phyloP scores from a whole-genome alignment of 805 yeast genomes.

The Dipodascus geniculatus region DNA sequence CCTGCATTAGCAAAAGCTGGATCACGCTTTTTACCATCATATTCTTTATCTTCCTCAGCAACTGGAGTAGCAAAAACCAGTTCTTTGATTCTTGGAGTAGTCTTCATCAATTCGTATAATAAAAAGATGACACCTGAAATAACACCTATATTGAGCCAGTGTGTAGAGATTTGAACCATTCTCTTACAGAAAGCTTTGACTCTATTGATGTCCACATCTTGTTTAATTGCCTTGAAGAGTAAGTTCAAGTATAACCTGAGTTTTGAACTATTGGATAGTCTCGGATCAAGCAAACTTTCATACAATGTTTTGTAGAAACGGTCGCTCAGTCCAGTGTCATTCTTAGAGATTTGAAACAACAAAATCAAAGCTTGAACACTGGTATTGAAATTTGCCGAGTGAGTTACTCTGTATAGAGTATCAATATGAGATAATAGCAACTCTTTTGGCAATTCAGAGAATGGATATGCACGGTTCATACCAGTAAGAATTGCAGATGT shows the following conservation, averaged over 20 bases:
- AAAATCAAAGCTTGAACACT: conserved; percentile 84
- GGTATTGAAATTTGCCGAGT: conserved; percentile 87
- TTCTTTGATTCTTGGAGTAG: conserved; percentile 54
- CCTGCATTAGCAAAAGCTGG: conserved; percentile 87
- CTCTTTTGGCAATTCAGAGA: conserved; percentile 57
- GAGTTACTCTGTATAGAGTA: conserved; percentile 80
- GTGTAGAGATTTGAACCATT: conserved; percentile 69
- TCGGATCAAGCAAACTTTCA: conserved; percentile 76
- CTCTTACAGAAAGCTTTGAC: conserved; percentile 86
- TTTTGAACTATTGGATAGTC: conserved; percentile 78
- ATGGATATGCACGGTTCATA: conserved; percentile 91
- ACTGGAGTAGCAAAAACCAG: conserved; percentile 40
- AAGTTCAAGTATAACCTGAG: conserved; percentile 86
- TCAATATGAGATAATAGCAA: conserved; percentile 65
- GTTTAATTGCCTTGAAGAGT: conserved; percentile 69
- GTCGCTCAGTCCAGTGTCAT: conserved; percentile 31
- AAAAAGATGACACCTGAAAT: conserved; percentile 73
- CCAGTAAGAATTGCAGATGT: conserved; percentile 91
- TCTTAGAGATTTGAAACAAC: conserved; percentile 64
- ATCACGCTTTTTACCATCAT: conserved; percentile 84
- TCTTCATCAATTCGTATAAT: conserved; percentile 47
- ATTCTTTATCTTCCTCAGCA: conserved; percentile 26
- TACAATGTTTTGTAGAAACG: conserved; percentile 81
- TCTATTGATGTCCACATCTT: conserved; percentile 49
- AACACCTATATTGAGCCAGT: conserved; percentile 84